phyloP scores from a whole-genome alignment of 495 filamentous ascomycete genomes.

The Aspergillus baeticus region DNA sequence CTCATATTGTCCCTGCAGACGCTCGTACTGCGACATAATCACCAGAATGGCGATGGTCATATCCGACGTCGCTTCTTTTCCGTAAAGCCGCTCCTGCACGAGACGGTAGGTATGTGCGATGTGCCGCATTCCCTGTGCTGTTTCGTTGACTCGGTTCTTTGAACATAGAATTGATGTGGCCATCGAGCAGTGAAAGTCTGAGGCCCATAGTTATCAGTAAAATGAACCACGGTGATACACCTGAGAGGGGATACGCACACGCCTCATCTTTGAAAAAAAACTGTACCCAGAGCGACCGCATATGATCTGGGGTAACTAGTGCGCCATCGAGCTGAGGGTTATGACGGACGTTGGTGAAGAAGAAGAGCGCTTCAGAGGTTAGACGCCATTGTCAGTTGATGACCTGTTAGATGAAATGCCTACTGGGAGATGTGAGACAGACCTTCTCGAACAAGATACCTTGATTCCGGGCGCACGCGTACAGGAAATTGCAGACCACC shows the following conservation, averaged over 20 bases:
- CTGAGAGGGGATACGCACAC: neutral
- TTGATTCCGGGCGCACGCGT: neutral
- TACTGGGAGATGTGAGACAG: too few relatives aligned
- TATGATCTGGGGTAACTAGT: neutral
- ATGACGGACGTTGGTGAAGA: neutral
- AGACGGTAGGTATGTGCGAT: conserved; percentile 4
- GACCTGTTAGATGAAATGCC: neutral
- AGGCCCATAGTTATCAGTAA: neutral
- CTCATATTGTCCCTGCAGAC: neutral
- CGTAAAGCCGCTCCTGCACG: neutral
- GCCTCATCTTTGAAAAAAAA: conserved; percentile 3
- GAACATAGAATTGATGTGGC: conserved; percentile 2
- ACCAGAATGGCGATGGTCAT: conserved; percentile 3
- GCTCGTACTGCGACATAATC: conserved; percentile 3
- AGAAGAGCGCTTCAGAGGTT: neutral
- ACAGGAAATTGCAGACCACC: neutral
- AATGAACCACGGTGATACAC: neutral
- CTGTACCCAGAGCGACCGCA: neutral
- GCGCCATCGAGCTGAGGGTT: conserved; percentile 1
- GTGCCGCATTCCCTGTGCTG: neutral
- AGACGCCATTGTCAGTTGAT: neutral
- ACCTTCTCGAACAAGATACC: conserved; percentile 2
- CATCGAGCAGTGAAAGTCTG: conserved; percentile 5
- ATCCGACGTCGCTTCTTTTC: neutral
- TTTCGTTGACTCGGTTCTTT: neutral